phyloP scores from a whole-genome alignment of 768 basidiomycete species.

The Pluteus cervinus region DNA sequence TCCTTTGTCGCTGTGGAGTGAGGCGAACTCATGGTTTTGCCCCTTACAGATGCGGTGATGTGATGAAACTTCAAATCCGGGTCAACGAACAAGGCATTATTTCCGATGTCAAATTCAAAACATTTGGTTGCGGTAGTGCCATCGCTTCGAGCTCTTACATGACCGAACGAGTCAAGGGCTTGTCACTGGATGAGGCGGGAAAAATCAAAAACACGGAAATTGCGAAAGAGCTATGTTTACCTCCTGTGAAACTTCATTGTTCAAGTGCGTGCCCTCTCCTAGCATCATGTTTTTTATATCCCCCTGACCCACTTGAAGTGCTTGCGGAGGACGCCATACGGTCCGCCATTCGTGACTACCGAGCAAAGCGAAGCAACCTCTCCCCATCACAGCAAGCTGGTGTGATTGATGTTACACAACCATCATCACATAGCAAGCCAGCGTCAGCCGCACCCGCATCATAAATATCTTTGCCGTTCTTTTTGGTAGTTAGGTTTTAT shows the following conservation, averaged over 20 bases:
- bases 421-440: constrained; percentile 35
- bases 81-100: constrained; percentile 95
- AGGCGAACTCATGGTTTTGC: constrained; percentile 15
- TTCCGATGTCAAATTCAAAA: constrained; percentile 99
- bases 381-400: constrained; percentile 45
- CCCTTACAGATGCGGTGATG: constrained; percentile 78
- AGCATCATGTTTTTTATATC: constrained; percentile 6
- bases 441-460: constrained; percentile 8
- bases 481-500: neutral
- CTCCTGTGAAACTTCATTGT: constrained; percentile 94
- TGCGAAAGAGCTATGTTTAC: constrained; percentile 91
- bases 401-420: constrained; percentile 67
- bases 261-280: constrained; percentile 62
- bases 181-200: constrained; percentile 90
- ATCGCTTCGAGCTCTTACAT: constrained; percentile 98
- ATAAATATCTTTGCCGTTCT: constrained; percentile 2
- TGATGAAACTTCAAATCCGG: constrained; percentile 99
- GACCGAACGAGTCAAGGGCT: constrained; percentile 96
- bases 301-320: constrained; percentile 44
- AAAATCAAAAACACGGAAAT: constrained; percentile 99
- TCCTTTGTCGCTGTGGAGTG: constrained; percentile 19
- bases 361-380: constrained; percentile 66
- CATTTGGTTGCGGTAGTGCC: constrained; percentile 97
- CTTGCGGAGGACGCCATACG: constrained; percentile 98
- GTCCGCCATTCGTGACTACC: constrained; percentile 95